A percentile compares a stretch with the other conserved stretches of the same genome.
phyloP scores from a whole-genome alignment of 2,329 filamentous ascomycete genomes.

The Ceratocystis cacaofunesta region DNA sequence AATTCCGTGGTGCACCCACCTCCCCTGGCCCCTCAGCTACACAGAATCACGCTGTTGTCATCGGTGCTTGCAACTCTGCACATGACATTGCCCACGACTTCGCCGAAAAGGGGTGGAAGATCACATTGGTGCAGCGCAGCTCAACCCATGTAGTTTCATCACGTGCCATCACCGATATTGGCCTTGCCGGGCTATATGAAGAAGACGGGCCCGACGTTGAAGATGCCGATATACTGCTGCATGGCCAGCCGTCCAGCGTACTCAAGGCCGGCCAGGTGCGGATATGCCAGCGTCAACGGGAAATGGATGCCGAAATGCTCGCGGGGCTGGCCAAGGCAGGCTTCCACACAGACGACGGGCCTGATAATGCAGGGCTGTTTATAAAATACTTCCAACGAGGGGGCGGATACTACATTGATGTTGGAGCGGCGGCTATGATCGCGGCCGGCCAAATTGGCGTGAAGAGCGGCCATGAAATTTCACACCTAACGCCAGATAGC shows the following conservation, averaged over 20 bases:
- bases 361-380: slow-evolving; percentile 41
- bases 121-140: slow-evolving; percentile 56
- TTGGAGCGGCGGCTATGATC: slow-evolving; percentile 48
- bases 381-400: slow-evolving; percentile 50
- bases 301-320: slow-evolving; percentile 27
- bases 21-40: slow-evolving; percentile 20
- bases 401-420: slow-evolving; percentile 58
- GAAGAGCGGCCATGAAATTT: slow-evolving; percentile 42
- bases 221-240: slow-evolving; percentile 48
- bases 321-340: slow-evolving; percentile 38
- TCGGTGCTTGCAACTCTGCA: slow-evolving; percentile 54
- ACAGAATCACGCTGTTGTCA: slow-evolving; percentile 47
- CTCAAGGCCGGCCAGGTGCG: slow-evolving; percentile 43
- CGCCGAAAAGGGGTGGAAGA: slow-evolving; percentile 48
- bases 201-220: slow-evolving; percentile 44
- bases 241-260: slow-evolving; percentile 43
- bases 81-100: slow-evolving; percentile 58
- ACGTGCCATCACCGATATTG: slow-evolving; percentile 35
- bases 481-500: slow-evolving; percentile 32
- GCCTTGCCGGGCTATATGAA: slow-evolving; percentile 35
- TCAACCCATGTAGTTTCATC: slow-evolving; percentile 50
- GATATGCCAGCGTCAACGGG: slow-evolving; percentile 24
- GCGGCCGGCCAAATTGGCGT: slow-evolving; percentile 49
- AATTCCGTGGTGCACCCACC: slow-evolving; percentile 38
- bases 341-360: slow-evolving; percentile 45